Conservation (phyloP, 1,139 yeast species). For the Blastobotrys persicus region DNA sequence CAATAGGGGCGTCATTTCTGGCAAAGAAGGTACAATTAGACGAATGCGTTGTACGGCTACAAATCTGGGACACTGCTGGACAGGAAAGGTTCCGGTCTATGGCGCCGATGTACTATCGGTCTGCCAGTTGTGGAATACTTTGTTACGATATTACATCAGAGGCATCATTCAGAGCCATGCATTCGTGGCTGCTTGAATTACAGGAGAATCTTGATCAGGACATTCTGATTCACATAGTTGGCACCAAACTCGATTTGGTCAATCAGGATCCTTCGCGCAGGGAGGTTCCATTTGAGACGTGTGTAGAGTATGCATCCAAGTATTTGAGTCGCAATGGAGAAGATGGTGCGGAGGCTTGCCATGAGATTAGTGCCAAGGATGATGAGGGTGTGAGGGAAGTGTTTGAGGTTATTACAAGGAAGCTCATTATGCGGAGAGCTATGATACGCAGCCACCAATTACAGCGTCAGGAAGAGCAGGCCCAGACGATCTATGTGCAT, state of each 20-base stretch:
- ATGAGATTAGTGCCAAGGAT: constrained; percentile 40
- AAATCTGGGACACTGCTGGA: constrained; percentile 95
- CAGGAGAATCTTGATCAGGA: constrained; percentile 83
- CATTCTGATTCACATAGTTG: constrained; percentile 82
- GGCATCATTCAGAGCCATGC: constrained; percentile 90
- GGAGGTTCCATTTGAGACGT: constrained; percentile 39
- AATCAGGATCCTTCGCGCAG: constrained; percentile 37
- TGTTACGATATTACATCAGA: constrained; percentile 91
- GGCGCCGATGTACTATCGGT: constrained; percentile 93
- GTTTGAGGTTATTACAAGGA: constrained; percentile 37
- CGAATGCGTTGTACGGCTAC: constrained; percentile 79
- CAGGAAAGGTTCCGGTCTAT: constrained; percentile 89
- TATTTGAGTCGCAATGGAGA: constrained; percentile 30
- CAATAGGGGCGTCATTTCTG: constrained; percentile 91
- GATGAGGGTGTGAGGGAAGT: constrained; percentile 40
- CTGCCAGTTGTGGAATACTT: constrained; percentile 90
- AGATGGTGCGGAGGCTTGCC: constrained; percentile 35
- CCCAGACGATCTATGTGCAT: constrained; percentile 35
- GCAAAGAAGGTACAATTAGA: constrained; percentile 89
- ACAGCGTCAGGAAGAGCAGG: constrained; percentile 25
- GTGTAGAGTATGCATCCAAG: constrained; percentile 38
- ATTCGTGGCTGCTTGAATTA: constrained; percentile 82
- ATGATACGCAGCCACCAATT: constrained; percentile 26
- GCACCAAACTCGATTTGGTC: constrained; percentile 75
- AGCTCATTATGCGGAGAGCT: constrained; percentile 29